These are phyloP conservation scores for Davidsoniella neocaledoniae DNA, from an alignment of 2,329 filamentous ascomycete genomes.

Conservation along the genomic window DNA sequence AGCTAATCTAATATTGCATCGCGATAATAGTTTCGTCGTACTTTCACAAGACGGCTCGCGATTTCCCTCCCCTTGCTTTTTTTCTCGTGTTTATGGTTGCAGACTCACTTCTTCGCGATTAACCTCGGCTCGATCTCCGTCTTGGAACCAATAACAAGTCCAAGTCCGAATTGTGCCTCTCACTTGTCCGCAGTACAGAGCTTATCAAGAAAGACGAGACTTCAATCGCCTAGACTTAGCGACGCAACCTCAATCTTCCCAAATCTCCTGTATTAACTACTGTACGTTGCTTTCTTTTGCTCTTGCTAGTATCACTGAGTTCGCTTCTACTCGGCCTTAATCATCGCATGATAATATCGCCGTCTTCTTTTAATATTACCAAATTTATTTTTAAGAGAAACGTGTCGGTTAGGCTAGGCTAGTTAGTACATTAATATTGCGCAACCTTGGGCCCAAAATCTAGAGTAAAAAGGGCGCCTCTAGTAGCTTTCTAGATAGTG, in stretches of 20 bases:
- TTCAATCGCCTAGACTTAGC: slow-evolving; percentile 3
- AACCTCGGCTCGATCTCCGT: not conserved
- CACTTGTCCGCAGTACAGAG: not conserved
- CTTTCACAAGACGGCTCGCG: not conserved
- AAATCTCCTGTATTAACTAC: slow-evolving; percentile 4
- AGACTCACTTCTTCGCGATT: not conserved
- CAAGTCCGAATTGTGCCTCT: not conserved
- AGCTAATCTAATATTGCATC: not conserved
- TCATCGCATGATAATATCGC: slow-evolving; percentile 3
- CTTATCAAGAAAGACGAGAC: no score
- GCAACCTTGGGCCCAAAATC: no score
- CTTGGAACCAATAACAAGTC: no score
- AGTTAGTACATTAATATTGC: no score
- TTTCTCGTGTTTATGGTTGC: not conserved
- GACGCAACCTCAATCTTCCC: slow-evolving; percentile 6
- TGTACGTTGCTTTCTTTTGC: no score
- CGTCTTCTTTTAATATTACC: not conserved
- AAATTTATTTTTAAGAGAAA: no score
- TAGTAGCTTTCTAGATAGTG: no score
- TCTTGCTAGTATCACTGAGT: slow-evolving; percentile 7
- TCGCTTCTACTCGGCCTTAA: slow-evolving; percentile 8
- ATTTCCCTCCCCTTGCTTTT: not conserved
- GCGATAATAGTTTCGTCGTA: not conserved
- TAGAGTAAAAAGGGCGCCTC: no score
- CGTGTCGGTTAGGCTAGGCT: no score